Evolutionary conservation across 768 basidiomycete species (phyloP).

Genomic region (Gloeopeniophorella convolvens): DNA sequence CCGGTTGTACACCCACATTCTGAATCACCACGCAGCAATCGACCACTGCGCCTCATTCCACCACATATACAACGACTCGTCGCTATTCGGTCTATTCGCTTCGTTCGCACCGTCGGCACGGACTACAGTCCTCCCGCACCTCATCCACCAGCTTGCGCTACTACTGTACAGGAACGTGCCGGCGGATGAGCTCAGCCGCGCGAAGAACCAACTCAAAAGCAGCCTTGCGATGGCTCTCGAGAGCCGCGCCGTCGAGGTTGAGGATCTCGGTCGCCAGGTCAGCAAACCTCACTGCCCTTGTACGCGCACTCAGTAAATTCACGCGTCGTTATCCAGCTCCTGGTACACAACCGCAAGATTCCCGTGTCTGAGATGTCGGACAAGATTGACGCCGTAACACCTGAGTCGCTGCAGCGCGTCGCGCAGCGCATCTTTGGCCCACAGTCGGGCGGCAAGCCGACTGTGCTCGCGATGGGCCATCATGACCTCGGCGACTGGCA

Average conservation of each 20-base stretch:
- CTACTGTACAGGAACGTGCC: slow-evolving; percentile 67
- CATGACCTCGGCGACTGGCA: slow-evolving; percentile 68
- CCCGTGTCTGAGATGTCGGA: slow-evolving; percentile 87
- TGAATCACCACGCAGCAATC: slow-evolving; percentile 89
- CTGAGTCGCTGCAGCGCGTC: slow-evolving; percentile 66
- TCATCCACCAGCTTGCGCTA: slow-evolving; percentile 82
- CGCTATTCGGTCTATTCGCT: slow-evolving; percentile 87
- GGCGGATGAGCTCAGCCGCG: slow-evolving; percentile 66
- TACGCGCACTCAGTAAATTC: slow-evolving; percentile 3
- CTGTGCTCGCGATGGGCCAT: slow-evolving; percentile 78
- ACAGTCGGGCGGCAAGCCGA: slow-evolving; percentile 55
- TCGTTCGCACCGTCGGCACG: slow-evolving; percentile 62
- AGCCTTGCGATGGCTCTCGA: slow-evolving; percentile 93
- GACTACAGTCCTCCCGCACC: slow-evolving; percentile 68
- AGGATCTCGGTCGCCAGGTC: slow-evolving; percentile 88
- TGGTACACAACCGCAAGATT: slow-evolving; percentile 82
- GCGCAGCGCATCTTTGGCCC: slow-evolving; percentile 71
- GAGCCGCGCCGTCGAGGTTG: slow-evolving; percentile 76
- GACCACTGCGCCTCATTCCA: slow-evolving; percentile 97
- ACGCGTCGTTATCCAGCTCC: slow-evolving; percentile 41
- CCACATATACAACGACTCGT: slow-evolving; percentile 93
- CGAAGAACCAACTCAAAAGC: slow-evolving; percentile 93
- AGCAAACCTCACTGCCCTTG: slow-evolving; percentile 10
- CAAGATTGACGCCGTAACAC: slow-evolving; percentile 71
- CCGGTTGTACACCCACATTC: slow-evolving; percentile 89